Conservation (phyloP, 2,329 filamentous ascomycete genomes). For the Trichoderma sp. region DNA sequence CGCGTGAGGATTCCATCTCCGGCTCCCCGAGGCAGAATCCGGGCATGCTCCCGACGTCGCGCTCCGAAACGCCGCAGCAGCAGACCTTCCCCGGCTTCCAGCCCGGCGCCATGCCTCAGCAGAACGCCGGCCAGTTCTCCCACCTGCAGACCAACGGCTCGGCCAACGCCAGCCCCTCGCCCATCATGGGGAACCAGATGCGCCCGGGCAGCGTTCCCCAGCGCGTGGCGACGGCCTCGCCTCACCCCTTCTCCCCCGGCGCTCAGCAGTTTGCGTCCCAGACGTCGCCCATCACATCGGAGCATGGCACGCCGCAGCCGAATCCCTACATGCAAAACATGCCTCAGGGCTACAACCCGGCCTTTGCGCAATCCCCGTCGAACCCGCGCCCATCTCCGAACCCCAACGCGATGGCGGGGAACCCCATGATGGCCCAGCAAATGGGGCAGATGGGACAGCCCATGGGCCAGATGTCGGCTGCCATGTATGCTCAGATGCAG, state of each 20-base stretch:
- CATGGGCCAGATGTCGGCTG: conserved; percentile 53
- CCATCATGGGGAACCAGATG: conserved; percentile 83
- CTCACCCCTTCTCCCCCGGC: conserved; percentile 83
- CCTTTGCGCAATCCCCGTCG: conserved; percentile 60
- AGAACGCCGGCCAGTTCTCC: conserved; percentile 70
- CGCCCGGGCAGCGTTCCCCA: conserved; percentile 71
- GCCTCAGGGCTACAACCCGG: conserved; percentile 59
- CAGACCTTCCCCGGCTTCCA: conserved; percentile 72
- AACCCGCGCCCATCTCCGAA: conserved; percentile 59
- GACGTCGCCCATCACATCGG: conserved; percentile 74
- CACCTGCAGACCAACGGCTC: conserved; percentile 82
- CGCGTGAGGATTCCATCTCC: conserved; percentile 79
- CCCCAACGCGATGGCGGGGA: conserved; percentile 53
- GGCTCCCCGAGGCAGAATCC: conserved; percentile 78
- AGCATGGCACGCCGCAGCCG: conserved; percentile 76
- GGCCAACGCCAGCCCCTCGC: conserved; percentile 85
- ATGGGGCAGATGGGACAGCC: conserved; percentile 52
- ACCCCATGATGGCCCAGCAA: conserved; percentile 59
- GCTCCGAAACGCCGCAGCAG: conserved; percentile 90
- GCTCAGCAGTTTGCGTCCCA: conserved; percentile 71
- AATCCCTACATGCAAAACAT: conserved; percentile 68
- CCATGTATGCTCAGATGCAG: conserved; percentile 45
- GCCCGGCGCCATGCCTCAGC: conserved; percentile 61
- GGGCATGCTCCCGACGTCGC: conserved; percentile 75
- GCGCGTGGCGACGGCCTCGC: conserved; percentile 86